A percentile compares a stretch with the other conserved stretches of the same genome.
Evolutionary conservation across 2,329 filamentous ascomycete species (phyloP).

Genomic region (Arthrocladium fulminans): DNA sequence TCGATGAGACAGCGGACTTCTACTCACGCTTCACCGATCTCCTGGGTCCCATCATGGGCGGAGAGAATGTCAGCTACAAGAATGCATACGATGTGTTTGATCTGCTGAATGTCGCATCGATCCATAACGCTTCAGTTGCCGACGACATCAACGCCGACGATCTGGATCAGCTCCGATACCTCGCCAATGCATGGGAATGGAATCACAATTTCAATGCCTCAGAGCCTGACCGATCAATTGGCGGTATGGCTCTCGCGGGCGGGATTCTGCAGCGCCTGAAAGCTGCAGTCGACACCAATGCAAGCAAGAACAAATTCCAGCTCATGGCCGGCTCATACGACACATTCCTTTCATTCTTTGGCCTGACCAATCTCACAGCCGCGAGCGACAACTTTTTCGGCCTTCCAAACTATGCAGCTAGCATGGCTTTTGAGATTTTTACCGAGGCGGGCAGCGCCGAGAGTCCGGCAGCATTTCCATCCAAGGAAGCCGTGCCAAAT

Average conservation of each 20-base stretch:
- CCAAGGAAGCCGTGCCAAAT: conserved; percentile 20
- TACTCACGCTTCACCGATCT: conserved; percentile 44
- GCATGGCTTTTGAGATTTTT: conserved; percentile 67
- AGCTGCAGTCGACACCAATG: conserved; percentile 26
- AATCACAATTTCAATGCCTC: conserved; percentile 68
- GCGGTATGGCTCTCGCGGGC: conserved; percentile 57
- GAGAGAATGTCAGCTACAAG: conserved; percentile 43
- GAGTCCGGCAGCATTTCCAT: neutral
- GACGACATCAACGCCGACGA: conserved; percentile 47
- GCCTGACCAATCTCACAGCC: conserved; percentile 42
- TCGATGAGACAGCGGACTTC: conserved; percentile 43
- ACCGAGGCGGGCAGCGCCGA: conserved; percentile 32
- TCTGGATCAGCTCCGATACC: conserved; percentile 54
- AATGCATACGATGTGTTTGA: conserved; percentile 58
- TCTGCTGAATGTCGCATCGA: conserved; percentile 51
- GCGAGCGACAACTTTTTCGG: conserved; percentile 58
- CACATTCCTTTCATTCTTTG: conserved; percentile 53
- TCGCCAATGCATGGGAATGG: conserved; percentile 72
- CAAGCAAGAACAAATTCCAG: conserved; percentile 29
- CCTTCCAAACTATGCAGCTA: conserved; percentile 72
- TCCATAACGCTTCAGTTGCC: conserved; percentile 45
- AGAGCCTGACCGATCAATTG: conserved; percentile 35
- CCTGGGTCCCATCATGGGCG: conserved; percentile 41
- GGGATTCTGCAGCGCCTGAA: conserved; percentile 42
- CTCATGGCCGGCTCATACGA: conserved; percentile 54